Conservation (phyloP, 2,329 filamentous ascomycete genomes). For the Monosporascus sp. region DNA sequence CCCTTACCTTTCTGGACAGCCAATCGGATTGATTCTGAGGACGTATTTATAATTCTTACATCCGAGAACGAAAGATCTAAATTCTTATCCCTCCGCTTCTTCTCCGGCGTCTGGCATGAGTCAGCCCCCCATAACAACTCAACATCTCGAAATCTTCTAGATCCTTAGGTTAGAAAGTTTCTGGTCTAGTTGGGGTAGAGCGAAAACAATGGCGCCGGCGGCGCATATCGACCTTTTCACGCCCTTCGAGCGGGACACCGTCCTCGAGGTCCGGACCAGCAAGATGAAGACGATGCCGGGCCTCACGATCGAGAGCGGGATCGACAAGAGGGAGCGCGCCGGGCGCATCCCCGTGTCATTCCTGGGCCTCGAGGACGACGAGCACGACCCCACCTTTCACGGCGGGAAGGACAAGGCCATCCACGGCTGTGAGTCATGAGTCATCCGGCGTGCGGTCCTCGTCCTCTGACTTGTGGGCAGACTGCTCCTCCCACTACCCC, state of each 20-base stretch:
- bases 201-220: constrained; percentile 16
- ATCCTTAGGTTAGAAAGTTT: no score
- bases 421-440: constrained; percentile 42
- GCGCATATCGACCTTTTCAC: constrained; percentile 32
- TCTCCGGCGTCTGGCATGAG: no score
- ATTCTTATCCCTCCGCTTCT: no score
- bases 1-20: no score
- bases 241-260: constrained; percentile 40
- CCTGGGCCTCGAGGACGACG: constrained; percentile 51
- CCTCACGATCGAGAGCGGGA: constrained; percentile 47
- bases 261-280: constrained; percentile 53
- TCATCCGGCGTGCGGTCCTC: not conserved
- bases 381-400: constrained; percentile 58
- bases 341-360: constrained; percentile 40
- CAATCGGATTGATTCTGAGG: no score
- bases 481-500: constrained; percentile 55
- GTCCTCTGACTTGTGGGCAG: constrained; percentile 27
- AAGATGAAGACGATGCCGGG: constrained; percentile 50
- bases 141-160: no score
- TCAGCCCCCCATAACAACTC: no score
- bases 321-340: constrained; percentile 44
- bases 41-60: no score
- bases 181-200: not conserved
- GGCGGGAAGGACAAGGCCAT: constrained; percentile 60
- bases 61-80: no score